A percentile compares a stretch with the other conserved stretches of the same genome.
phyloP scores from a whole-genome alignment of 495 filamentous ascomycete species.

The Filosporella fistucella region DNA sequence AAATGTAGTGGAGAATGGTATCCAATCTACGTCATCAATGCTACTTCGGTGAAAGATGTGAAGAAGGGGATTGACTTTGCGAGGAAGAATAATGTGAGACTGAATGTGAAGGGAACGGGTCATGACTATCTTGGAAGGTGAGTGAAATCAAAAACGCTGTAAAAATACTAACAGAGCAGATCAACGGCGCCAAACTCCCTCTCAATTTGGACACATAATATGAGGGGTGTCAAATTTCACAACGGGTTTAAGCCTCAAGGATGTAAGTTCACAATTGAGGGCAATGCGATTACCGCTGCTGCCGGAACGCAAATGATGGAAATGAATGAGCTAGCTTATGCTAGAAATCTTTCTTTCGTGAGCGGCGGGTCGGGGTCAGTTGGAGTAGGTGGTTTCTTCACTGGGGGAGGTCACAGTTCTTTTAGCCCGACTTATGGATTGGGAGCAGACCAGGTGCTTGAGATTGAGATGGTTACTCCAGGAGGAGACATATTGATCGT shows the following conservation, averaged over 20 bases:
- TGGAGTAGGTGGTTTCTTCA: constrained; percentile 48
- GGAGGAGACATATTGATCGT: constrained; percentile 46
- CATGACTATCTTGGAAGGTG: constrained; percentile 55
- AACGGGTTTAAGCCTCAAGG: constrained; percentile 31
- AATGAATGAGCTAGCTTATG: constrained; percentile 12
- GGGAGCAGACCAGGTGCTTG: constrained; percentile 57
- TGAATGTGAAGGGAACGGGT: constrained; percentile 61
- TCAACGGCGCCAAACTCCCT: constrained; percentile 38
- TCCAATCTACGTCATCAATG: constrained; percentile 44
- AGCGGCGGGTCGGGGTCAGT: constrained; percentile 22
- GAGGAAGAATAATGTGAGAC: constrained; percentile 47
- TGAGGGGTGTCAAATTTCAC: constrained; percentile 33
- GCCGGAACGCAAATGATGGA: constrained; percentile 34
- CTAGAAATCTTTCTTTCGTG: constrained; percentile 16
- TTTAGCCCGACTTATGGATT: constrained; percentile 52
- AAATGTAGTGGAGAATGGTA: constrained; percentile 34
- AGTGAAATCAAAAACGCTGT: not conserved
- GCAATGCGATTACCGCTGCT: constrained; percentile 32
- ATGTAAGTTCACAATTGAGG: constrained; percentile 27
- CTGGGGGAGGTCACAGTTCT: constrained; percentile 56
- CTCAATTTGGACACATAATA: constrained; percentile 47
- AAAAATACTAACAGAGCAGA: constrained; percentile 7
- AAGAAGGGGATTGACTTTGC: constrained; percentile 41
- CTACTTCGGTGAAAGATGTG: constrained; percentile 34
- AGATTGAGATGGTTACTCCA: constrained; percentile 57